A percentile compares a stretch with the other conserved stretches of the same genome.
Evolutionary conservation across 2,329 filamentous ascomycete genomes (phyloP).

Genomic region (Thermomyces lanuginosus): DNA sequence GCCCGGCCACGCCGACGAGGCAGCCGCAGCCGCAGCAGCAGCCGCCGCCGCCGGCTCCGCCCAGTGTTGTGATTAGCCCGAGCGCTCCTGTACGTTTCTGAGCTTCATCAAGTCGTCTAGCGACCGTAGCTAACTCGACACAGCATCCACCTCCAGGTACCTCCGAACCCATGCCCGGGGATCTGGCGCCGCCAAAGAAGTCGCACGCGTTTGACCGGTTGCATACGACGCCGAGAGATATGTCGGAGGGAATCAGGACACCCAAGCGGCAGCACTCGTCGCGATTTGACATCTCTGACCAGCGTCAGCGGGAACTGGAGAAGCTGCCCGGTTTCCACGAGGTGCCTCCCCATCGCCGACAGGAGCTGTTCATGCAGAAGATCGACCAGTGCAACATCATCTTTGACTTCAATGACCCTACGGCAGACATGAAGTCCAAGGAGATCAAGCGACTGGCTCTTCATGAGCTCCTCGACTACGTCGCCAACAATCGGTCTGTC

Average conservation of each 20-base stretch:
- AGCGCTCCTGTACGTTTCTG: slow-evolving; percentile 71
- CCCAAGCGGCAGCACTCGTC: slow-evolving; percentile 96
- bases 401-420: slow-evolving; percentile 98
- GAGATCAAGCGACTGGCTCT: slow-evolving; percentile 95
- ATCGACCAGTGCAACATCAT: slow-evolving; percentile 99
- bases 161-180: slow-evolving; percentile 94
- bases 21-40: too few species aligned
- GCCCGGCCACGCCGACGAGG: slow-evolving; percentile 44
- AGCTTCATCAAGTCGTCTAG: too few species aligned
- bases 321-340: slow-evolving; percentile 97
- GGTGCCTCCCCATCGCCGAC: slow-evolving; percentile 81
- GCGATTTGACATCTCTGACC: slow-evolving; percentile 91
- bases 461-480: slow-evolving; percentile 92
- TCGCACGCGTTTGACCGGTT: slow-evolving; percentile 75
- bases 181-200: slow-evolving; percentile 91
- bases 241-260: slow-evolving; percentile 85
- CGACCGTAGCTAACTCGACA: too few species aligned
- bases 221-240: slow-evolving; percentile 88
- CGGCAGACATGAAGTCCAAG: slow-evolving; percentile 98
- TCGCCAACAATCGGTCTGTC: slow-evolving; percentile 94
- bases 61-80: slow-evolving; percentile 86
- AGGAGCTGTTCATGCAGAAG: slow-evolving; percentile 99
- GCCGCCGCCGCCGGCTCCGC: slow-evolving; percentile 51
- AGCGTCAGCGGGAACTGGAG: slow-evolving; percentile 74
- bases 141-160: slow-evolving; percentile 89